Base-by-base conservation (phyloP, 495 filamentous ascomycete species). In the Rostrohypoxylon terebratum region DNA sequence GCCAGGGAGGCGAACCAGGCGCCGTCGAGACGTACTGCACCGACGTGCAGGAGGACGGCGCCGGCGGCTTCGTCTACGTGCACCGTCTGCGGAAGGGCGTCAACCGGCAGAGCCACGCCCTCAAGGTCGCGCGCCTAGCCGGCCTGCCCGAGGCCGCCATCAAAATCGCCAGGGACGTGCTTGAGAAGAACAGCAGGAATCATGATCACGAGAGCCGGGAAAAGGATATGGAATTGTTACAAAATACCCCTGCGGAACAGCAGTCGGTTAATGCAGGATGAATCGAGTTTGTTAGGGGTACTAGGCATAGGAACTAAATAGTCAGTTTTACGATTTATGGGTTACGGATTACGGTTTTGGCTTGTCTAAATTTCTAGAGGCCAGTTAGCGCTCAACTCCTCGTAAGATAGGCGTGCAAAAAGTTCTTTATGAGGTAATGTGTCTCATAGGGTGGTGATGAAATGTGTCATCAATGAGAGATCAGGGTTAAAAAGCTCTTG, bases 91-190 rank as follows among this genome's bases (percentile, higher is more conserved):
- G 89, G 47, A 88, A 85, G 77, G 96, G 96, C 0, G 90, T 96
- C 58, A 99, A 98, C 82, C 87, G 88, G 36, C 81, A 91, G 67
- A 94, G 91, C 47, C 96, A 99, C 81, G 96, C 96, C 23, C 77
- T 99, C 50, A 98, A 96, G 75, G 96, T 98, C 9, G 96, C 96
- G 13, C 86, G 89, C 59, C 79, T 99, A 68, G 96, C 96, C 11
- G 94, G 94, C 73, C 73, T 94, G 57, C 91, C 91, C 4, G 86
- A 85, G 58, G 79, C 83, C 38, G 87, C 87, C 1, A 85, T 93
- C 44, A 81, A 80, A 20, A 77, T 90, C 58, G 91, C 91, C 4
- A 77, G 75, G 63, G 70, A 79, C 55, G 75, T 86, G 3, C 69
- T 88, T 59, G 79, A 74, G 18, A 63, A 61, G 38, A 58, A 9